A percentile compares a stretch with the other conserved stretches of the same genome.
Evolutionary conservation across 768 basidiomycete species (phyloP).

Genomic region (Agaricus blazei): DNA sequence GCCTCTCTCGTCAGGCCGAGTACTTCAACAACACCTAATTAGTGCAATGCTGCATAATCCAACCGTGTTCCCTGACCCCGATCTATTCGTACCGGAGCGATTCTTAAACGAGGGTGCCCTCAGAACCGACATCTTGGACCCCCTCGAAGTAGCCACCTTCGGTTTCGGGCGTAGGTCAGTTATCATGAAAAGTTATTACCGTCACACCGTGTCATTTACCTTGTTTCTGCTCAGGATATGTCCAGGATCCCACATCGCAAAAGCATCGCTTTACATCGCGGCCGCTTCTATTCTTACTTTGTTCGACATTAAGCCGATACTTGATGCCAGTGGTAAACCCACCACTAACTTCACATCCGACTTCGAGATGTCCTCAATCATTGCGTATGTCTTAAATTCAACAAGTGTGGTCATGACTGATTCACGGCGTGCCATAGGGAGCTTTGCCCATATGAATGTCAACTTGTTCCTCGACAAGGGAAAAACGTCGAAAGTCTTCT

Average conservation of each 20-base stretch:
- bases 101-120: conserved; percentile 15
- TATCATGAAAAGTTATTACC: too few relatives aligned
- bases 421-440: not conserved
- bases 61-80: conserved; percentile 13
- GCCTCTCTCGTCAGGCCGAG: not conserved
- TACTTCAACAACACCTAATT: not conserved
- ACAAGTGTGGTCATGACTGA: too few relatives aligned
- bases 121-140: conserved; percentile 20
- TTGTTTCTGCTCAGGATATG: conserved; percentile 14
- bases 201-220: too few relatives aligned
- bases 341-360: conserved; percentile 6
- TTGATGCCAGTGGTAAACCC: conserved; percentile 14
- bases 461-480: not conserved
- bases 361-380: not conserved
- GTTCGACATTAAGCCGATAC: conserved; percentile 15
- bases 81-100: conserved; percentile 16
- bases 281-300: conserved; percentile 14
- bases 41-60: conserved; percentile 20
- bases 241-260: conserved; percentile 18
- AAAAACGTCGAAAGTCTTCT: not conserved
- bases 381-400: not conserved
- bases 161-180: conserved; percentile 26
- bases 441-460: not conserved
- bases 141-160: conserved; percentile 18
- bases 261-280: conserved; percentile 15